These are phyloP conservation scores for Suillus paluster DNA, from an alignment of 768 basidiomycete species.

Conservation along the genomic window DNA sequence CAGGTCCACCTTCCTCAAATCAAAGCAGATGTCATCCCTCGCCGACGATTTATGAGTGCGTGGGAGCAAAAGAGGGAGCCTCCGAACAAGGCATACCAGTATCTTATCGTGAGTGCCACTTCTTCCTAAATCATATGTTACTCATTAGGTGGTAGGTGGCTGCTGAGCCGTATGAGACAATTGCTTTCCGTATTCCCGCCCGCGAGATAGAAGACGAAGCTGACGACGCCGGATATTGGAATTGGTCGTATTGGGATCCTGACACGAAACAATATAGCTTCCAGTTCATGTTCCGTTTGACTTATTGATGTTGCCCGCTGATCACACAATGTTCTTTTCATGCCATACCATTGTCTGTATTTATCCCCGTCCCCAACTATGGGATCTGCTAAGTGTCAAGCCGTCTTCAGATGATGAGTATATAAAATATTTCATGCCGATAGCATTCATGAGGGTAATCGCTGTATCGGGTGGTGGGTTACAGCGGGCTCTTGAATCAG, in stretches of 20 bases:
- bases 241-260: conserved; percentile 99
- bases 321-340: neutral
- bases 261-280: conserved; percentile 99
- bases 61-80: conserved; percentile 98
- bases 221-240: conserved; percentile 89
- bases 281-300: conserved; percentile 92
- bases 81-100: conserved; percentile 96
- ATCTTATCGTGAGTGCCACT: conserved; percentile 82
- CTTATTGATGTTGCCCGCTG: conserved; percentile 29
- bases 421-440: neutral
- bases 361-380: neutral
- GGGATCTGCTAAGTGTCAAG: neutral
- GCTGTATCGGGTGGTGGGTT: neutral
- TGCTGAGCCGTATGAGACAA: conserved; percentile 99
- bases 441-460: too few species aligned
- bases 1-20: conserved; percentile 97
- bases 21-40: conserved; percentile 81
- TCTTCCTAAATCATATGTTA: conserved; percentile 19
- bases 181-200: conserved; percentile 97
- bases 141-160: conserved; percentile 72
- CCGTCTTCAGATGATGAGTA: conserved; percentile 1
- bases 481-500: neutral
- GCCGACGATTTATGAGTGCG: conserved; percentile 94
- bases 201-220: conserved; percentile 96
- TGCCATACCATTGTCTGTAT: neutral